These are phyloP conservation scores for Colletotrichum eleusines DNA, from an alignment of 2,329 filamentous ascomycete genomes.

Conservation along the genomic window DNA sequence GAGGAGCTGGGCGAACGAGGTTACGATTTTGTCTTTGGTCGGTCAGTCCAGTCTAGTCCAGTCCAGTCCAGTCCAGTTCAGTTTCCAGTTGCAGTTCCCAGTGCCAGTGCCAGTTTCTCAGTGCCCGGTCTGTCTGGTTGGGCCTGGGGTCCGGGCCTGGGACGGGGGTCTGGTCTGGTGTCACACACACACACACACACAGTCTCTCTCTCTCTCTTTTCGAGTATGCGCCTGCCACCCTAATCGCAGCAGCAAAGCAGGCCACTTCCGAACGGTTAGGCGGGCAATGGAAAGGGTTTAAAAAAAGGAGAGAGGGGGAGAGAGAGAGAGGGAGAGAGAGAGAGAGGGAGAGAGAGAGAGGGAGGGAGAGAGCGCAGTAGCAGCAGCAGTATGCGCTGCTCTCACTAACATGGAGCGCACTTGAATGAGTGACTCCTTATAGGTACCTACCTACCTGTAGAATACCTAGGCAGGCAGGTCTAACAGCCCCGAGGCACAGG, in stretches of 20 bases:
- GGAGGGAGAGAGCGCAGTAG: too few species aligned
- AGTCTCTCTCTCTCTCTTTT: background rate
- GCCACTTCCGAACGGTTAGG: background rate
- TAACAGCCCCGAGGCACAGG: background rate
- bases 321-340: too few species aligned
- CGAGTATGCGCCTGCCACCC: background rate
- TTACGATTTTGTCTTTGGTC: conserved; percentile 56
- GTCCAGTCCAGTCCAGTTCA: conserved; percentile 1
- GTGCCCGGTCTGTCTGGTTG: conserved; percentile 8
- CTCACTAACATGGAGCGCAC: conserved; percentile 17
- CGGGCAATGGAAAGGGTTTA: background rate
- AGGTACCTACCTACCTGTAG: too few species aligned
- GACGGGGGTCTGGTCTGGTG: background rate
- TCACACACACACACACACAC: too few species aligned
- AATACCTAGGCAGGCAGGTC: conserved; percentile 5
- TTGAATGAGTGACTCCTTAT: background rate
- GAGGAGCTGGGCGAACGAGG: conserved; percentile 56
- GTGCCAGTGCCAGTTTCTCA: conserved; percentile 11
- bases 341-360: too few species aligned
- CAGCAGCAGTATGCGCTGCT: conserved; percentile 16
- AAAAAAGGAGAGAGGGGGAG: too few species aligned
- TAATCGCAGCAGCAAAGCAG: background rate
- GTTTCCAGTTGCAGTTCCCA: conserved; percentile 13
- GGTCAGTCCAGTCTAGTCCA: conserved; percentile 24
- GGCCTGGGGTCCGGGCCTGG: background rate